phyloP scores from a whole-genome alignment of 257 asterid species.

The Linaria vulgaris region DNA sequence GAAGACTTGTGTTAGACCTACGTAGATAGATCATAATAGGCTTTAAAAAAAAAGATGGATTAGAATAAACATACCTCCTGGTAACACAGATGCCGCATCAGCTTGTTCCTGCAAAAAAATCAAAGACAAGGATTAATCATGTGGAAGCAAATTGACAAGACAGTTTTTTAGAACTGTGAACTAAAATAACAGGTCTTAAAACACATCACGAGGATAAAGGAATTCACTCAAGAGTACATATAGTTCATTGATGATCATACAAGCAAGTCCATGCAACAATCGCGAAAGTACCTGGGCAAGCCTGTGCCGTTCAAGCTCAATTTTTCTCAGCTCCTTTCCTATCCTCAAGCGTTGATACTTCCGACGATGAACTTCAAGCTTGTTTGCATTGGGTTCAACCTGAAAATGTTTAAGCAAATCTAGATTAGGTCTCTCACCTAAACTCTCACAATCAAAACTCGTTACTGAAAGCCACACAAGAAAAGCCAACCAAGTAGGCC shows the following conservation, averaged over 20 bases:
- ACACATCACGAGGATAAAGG: neutral
- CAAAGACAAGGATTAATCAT: slow-evolving; percentile 21
- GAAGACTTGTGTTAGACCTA: neutral
- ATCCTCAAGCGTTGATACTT: slow-evolving; percentile 59
- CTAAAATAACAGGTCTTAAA: neutral
- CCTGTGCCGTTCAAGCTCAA: slow-evolving; percentile 45
- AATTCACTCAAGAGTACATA: neutral
- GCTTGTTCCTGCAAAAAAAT: slow-evolving; percentile 45
- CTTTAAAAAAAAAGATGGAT: no score
- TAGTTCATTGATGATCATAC: neutral
- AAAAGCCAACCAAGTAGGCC: no score
- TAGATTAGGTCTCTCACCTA: slow-evolving; percentile 2
- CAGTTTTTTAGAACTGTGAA: no score
- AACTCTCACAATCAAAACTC: neutral
- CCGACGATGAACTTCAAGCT: slow-evolving; percentile 65
- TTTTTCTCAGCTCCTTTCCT: slow-evolving; percentile 49
- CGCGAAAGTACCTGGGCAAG: slow-evolving; percentile 29
- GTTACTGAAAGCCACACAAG: neutral
- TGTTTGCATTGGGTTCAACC: slow-evolving; percentile 74
- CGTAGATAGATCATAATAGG: no score
- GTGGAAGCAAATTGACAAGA: slow-evolving; percentile 13
- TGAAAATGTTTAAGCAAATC: slow-evolving; percentile 30
- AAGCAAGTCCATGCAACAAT: neutral
- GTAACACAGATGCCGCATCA: slow-evolving; percentile 51
- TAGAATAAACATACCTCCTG: slow-evolving; percentile 61